Conservation (phyloP, 1,284 basidiomycete species). For the Ceratobasidium sp. region DNA sequence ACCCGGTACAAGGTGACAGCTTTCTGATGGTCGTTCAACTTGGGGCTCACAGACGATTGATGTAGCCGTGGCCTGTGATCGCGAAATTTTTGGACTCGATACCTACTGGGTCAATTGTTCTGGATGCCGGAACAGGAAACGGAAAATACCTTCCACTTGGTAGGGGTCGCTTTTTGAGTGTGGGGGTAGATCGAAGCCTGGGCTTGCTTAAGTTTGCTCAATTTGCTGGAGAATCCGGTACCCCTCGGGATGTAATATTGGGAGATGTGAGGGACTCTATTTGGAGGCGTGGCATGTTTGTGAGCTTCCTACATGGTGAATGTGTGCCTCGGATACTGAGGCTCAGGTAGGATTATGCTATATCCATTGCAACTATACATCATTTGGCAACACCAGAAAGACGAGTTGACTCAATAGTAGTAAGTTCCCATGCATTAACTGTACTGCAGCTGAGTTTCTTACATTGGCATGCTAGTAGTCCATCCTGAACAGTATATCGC, state of each 20-base stretch:
- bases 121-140: constrained; percentile 96
- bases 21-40: constrained; percentile 40
- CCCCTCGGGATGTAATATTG: constrained; percentile 71
- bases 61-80: constrained; percentile 94
- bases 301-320: constrained; percentile 56
- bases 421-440: constrained; percentile 48
- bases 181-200: constrained; percentile 82
- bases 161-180: constrained; percentile 67
- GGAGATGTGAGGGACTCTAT: constrained; percentile 72
- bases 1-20: constrained; percentile 87
- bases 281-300: constrained; percentile 80
- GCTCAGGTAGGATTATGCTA: constrained; percentile 82
- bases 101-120: constrained; percentile 80
- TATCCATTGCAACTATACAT: constrained; percentile 95
- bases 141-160: constrained; percentile 89
- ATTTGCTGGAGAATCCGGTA: constrained; percentile 51
- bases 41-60: constrained; percentile 37
- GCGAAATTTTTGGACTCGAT: constrained; percentile 77
- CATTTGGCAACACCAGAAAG: constrained; percentile 83
- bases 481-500: constrained; percentile 68
- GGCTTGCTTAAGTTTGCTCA: constrained; percentile 80
- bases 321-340: constrained; percentile 41
- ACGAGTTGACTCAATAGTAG: constrained; percentile 74
- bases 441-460: background rate
- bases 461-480: constrained; percentile 53